Evolutionary conservation across 176 grass and related monocot species (phyloP).

Genomic region (Aegilops longissima): DNA sequence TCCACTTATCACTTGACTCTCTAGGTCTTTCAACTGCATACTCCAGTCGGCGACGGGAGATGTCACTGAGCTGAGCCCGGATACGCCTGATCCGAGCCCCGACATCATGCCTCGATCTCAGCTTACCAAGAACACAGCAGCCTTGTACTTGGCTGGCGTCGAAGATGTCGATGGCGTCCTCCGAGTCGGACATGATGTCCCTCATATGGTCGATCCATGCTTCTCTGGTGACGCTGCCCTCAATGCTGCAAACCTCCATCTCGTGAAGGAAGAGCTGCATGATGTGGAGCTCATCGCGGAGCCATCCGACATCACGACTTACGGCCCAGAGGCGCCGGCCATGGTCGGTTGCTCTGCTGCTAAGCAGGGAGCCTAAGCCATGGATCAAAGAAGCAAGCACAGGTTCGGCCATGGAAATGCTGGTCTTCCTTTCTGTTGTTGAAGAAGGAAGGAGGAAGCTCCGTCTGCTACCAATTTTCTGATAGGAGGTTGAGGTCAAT

Average conservation of each 20-base stretch:
- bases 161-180: conserved; percentile 20
- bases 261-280: conserved; percentile 36
- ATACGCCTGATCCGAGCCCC: conserved; percentile 30
- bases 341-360: neutral
- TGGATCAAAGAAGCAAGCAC: conserved; percentile 35
- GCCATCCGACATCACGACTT: conserved; percentile 20
- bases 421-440: neutral
- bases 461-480: neutral
- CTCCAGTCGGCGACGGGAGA: conserved; percentile 18
- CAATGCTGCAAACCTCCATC: neutral
- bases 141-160: conserved; percentile 12
- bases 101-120: neutral
- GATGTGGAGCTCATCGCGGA: conserved; percentile 28
- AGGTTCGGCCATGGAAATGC: conserved; percentile 28
- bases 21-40: neutral
- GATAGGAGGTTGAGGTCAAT: neutral
- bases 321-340: neutral
- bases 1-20: conserved; percentile 5
- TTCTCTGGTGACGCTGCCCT: neutral
- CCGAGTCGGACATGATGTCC: conserved; percentile 9
- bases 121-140: neutral
- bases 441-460: neutral
- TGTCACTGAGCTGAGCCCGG: neutral
- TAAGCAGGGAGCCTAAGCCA: conserved; percentile 27
- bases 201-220: conserved; percentile 41